A percentile compares a stretch with the other conserved stretches of the same genome.
Evolutionary conservation across 2,329 filamentous ascomycete species (phyloP).

Genomic region (Botrytis pseudocinerea): DNA sequence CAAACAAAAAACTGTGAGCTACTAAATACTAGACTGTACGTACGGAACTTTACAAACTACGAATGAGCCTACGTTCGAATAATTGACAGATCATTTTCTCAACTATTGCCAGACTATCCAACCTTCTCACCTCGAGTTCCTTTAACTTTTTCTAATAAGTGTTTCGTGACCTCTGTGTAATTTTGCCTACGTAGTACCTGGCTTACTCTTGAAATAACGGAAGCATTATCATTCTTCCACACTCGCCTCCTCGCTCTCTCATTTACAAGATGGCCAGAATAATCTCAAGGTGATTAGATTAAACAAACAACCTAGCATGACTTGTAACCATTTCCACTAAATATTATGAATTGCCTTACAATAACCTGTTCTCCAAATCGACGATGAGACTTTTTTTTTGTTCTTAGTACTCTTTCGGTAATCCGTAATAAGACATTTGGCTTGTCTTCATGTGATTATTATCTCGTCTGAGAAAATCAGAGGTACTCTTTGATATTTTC

Average conservation of each 20-base stretch:
- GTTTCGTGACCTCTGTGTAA: neutral
- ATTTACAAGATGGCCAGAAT: neutral
- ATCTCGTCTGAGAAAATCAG: too few relatives aligned
- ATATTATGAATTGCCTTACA: too few relatives aligned
- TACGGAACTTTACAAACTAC: fast-evolving
- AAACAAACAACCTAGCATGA: fast-evolving
- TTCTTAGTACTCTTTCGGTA: neutral
- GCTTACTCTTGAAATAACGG: neutral
- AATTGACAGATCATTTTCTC: neutral
- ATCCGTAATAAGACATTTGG: neutral
- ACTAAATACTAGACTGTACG: neutral
- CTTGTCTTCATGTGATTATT: neutral
- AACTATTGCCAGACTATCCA: neutral
- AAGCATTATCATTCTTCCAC: neutral
- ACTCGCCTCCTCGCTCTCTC: neutral
- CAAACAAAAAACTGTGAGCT: neutral
- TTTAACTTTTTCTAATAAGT: neutral
- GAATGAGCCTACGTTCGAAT: too few relatives aligned
- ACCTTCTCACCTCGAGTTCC: neutral
- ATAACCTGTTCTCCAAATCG: neutral
- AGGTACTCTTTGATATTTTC: neutral
- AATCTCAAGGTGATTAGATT: too few relatives aligned
- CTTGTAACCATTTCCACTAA: neutral
- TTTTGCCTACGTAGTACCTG: fast-evolving
- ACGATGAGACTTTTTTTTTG: neutral